Evolutionary conservation across 805 yeast genomes (phyloP).

Genomic region (Maudiozyma turicensis): DNA sequence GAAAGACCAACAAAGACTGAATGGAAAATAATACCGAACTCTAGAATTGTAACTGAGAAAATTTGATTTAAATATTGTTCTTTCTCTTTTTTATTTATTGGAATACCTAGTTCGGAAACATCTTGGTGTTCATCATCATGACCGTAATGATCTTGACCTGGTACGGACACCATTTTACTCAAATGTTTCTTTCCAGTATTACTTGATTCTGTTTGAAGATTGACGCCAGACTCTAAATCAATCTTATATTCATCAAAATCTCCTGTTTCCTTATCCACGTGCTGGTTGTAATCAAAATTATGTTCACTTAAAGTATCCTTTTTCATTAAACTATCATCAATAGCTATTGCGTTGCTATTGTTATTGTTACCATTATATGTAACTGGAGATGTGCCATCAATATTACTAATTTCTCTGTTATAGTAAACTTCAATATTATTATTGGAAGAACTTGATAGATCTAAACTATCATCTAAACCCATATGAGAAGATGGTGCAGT

Average conservation of each 20-base stretch:
- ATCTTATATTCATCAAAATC: background rate
- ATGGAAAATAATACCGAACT: conserved; percentile 75
- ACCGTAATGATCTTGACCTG: conserved; percentile 8
- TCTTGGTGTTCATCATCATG: conserved; percentile 10
- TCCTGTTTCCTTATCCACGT: background rate
- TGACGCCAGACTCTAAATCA: background rate
- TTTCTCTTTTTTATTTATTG: conserved; percentile 13
- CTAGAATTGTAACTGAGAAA: conserved; percentile 48
- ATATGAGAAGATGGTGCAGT: background rate
- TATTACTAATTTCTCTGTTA: background rate
- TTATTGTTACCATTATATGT: background rate
- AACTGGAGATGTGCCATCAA: background rate
- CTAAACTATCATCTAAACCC: background rate
- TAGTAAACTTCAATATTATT: background rate
- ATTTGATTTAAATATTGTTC: conserved; percentile 50
- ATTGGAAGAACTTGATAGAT: background rate
- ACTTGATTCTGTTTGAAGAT: background rate
- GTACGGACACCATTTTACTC: conserved; percentile 3
- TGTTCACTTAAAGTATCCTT: background rate
- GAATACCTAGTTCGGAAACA: conserved; percentile 6
- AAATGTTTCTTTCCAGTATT: background rate
- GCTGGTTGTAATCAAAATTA: background rate
- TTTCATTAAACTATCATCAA: background rate
- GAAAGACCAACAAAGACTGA: conserved; percentile 75
- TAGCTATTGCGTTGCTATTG: background rate